Base-by-base conservation (phyloP, 1,284 basidiomycete genomes). In the Macrocystidia cucumis region DNA sequence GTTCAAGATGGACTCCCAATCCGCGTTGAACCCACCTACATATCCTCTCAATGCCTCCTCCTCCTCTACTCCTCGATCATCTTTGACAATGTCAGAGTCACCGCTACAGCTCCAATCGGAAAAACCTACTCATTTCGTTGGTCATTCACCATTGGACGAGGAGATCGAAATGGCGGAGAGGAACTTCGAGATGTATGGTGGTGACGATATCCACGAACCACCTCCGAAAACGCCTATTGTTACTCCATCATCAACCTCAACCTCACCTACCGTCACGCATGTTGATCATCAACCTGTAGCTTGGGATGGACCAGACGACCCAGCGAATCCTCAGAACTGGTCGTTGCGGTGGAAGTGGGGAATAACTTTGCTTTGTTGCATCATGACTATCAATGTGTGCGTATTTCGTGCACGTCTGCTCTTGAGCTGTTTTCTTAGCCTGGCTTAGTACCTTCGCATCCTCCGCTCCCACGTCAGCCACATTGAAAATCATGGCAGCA, bases 251-350 rank as follows among this genome's bases (percentile, higher is more conserved):
- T 26, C 4, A 2, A 23, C 24, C 12, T 23, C n/a, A 5, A 37
- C 36, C 16, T 32, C 35, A 8, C 20, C 21, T 31, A 12, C 30
- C n/a, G 29, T 29, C 6, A 16, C 32, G 9, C 17, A 32, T 3
- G 12, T 34, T 1, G 69, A 74, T 35, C 54, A 62, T 1, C 58
- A 69, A 40, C 56, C 65, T 44, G 69, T 77, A 6, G 55, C 54
- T 2, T 80, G 76, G 76, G 71, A 74, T 39, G 73, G 74, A 0
- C 66, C 70, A 2, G 46, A 74, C 44, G 80, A 84, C 54, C 73
- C 67, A 3, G 53, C 55, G 22, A 80, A 84, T 49, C 79, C 79
- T 5, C 73, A 78, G 40, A 79, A 76, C 43, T 78, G 73, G 69
- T 60, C 63, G 1, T 44, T 39, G 2, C 26, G 39, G 16, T 63